phyloP scores from a whole-genome alignment of 768 basidiomycete species.

The Sarcodon aspratus region DNA sequence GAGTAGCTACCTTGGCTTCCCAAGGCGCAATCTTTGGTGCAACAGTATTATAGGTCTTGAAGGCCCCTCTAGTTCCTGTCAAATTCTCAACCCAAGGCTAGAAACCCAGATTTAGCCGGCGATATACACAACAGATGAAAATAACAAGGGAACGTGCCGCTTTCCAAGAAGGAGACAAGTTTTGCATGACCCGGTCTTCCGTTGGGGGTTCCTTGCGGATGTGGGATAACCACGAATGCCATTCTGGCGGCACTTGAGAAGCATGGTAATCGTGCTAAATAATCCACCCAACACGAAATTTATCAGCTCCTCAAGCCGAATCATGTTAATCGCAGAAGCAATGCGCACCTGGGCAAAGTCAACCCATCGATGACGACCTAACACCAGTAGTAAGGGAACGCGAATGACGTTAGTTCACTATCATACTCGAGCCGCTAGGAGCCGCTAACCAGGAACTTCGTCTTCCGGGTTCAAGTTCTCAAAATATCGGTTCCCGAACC shows the following conservation, averaged over 20 bases:
- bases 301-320: neutral
- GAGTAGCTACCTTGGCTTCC: slow-evolving; percentile 60
- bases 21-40: slow-evolving; percentile 75
- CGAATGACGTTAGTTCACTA: neutral
- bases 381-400: neutral
- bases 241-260: slow-evolving; percentile 90
- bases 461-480: slow-evolving; percentile 84
- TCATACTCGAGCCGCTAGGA: neutral
- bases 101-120: neutral
- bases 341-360: slow-evolving; percentile 73
- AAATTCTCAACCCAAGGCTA: slow-evolving; percentile 83
- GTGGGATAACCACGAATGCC: slow-evolving; percentile 93
- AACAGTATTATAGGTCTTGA: slow-evolving; percentile 79
- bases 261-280: slow-evolving; percentile 74
- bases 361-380: slow-evolving; percentile 95
- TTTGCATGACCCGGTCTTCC: slow-evolving; percentile 63
- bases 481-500: slow-evolving; percentile 91
- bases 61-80: slow-evolving; percentile 89
- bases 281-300: neutral
- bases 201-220: slow-evolving; percentile 78
- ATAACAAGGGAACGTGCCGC: slow-evolving; percentile 39
- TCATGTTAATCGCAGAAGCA: neutral
- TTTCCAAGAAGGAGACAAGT: slow-evolving; percentile 68
- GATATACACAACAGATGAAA: neutral
- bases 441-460: slow-evolving; percentile 73